A percentile compares a stretch with the other conserved stretches of the same genome.
phyloP scores from a whole-genome alignment of 768 basidiomycete genomes.

The Russula brevipes region DNA sequence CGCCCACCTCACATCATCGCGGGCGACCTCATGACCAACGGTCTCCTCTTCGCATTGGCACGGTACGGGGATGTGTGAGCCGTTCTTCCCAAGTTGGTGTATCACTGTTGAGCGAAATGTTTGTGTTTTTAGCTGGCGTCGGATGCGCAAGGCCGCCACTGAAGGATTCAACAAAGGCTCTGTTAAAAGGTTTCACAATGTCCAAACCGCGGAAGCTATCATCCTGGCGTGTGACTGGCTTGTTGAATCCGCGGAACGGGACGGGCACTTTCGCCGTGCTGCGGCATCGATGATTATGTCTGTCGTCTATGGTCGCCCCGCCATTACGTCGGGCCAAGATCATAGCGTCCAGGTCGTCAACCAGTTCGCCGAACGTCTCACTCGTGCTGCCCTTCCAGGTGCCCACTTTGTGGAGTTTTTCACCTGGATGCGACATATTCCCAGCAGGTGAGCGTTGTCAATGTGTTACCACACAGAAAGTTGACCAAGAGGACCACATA shows the following conservation, averaged over 20 bases:
- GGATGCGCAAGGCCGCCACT: too few species aligned
- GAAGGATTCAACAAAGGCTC: too few species aligned
- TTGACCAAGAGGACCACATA: not conserved
- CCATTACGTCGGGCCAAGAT: not conserved
- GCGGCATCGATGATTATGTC: constrained; percentile 3
- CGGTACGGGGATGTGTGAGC: too few species aligned
- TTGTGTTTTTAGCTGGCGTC: too few species aligned
- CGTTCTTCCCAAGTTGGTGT: too few species aligned
- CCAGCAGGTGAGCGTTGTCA: not conserved
- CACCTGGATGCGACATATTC: constrained; percentile 12
- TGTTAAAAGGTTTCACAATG: not conserved
- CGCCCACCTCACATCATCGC: constrained; percentile 4
- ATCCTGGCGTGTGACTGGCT: not conserved
- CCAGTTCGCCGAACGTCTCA: not conserved
- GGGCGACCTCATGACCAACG: not conserved
- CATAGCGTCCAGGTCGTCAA: not conserved
- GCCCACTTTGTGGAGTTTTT: constrained; percentile 14
- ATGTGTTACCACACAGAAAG: not conserved
- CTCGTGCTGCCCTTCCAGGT: constrained; percentile 1
- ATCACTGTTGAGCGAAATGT: too few species aligned
- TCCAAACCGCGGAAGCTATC: not conserved
- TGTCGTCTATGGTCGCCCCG: constrained; percentile 6
- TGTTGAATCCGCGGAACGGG: not conserved
- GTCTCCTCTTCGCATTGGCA: not conserved
- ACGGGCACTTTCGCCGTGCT: not conserved